Evolutionary conservation across 371 early-diverging fungal genomes (phyloP), one percentile per base, ranked within the genome.

Genomic region (Rhizopus stolonifer): DNA sequence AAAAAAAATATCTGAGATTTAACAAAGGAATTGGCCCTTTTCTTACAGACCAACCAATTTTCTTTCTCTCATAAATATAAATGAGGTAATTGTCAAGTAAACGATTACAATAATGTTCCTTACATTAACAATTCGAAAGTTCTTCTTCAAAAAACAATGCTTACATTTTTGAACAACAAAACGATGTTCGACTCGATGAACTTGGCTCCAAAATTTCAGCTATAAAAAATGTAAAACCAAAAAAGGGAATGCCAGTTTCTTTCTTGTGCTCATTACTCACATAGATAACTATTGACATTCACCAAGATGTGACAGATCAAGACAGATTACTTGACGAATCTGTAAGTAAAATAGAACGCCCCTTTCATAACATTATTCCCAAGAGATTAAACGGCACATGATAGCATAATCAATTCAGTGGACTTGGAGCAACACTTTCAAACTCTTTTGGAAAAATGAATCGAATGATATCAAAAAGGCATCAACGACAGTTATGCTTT

Each of bases 201-300:
- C 60, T 74, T 15, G 65, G 70, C 29, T 64, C 64, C 17, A 74
- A 74, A 49, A 54, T 74, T 18, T 67, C 74, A 4, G 70, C 70
- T 9, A 44, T 74, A 22, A 74, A 74, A 48, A 70, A 68, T 54
- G 74, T 70, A 70, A 33, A 17, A 38, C 33, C 2, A 46, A 32
- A 38, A 46, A 14, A 6, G 18, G n/a, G 7, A 17, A 11, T 17
- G 14, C 19, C 36, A 46, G 45, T 24, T 26, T 9, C 38, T 19
- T 29, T 29, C 9, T 29, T 29, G 9, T 29, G 6, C 3, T 21
- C 4, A 10, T 21, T 22, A 21, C 18, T 23, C 14, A 40, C 4
- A 21, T 55, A 74, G 74, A 68, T 74, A 8, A 74, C 74, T n/a
- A 58, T 74, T 46, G 74, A 74, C 24, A 74, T 74, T 50, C 67